These are phyloP conservation scores for Diaporthe amygdali DNA, from an alignment of 2,329 filamentous ascomycete genomes.

Conservation along the genomic window DNA sequence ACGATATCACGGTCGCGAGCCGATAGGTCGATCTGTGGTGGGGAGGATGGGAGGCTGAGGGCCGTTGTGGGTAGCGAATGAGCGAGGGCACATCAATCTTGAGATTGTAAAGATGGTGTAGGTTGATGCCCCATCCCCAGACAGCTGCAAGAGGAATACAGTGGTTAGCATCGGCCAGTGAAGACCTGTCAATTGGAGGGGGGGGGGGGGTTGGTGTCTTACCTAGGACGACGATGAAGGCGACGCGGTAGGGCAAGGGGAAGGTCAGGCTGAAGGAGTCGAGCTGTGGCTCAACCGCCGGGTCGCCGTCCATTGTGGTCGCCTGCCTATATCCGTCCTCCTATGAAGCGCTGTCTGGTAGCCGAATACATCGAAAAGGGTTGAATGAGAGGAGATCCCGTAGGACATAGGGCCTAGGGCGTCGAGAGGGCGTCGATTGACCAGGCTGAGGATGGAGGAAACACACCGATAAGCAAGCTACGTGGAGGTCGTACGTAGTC, in stretches of 20 bases:
- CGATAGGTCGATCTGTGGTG: slow-evolving; percentile 87
- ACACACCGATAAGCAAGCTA: not conserved
- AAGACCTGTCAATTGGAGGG: not conserved
- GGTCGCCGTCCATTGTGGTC: slow-evolving; percentile 72
- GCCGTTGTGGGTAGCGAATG: slow-evolving; percentile 82
- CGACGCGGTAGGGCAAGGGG: slow-evolving; percentile 88
- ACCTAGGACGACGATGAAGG: slow-evolving; percentile 86
- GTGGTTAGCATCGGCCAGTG: slow-evolving; percentile 5
- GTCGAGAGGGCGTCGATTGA: not conserved
- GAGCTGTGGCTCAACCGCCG: slow-evolving; percentile 71
- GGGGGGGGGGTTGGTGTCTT: slow-evolving; percentile 35
- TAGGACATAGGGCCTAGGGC: not conserved
- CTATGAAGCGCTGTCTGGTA: not conserved
- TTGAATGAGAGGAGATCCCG: not conserved
- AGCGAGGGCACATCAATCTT: slow-evolving; percentile 88
- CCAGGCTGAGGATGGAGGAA: not conserved
- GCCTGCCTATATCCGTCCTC: slow-evolving; percentile 23
- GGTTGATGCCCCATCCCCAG: slow-evolving; percentile 94
- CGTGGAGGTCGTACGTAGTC: not conserved
- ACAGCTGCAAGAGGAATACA: slow-evolving; percentile 62
- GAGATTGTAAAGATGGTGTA: slow-evolving; percentile 80
- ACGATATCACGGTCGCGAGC: slow-evolving; percentile 77
- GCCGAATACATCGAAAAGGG: slow-evolving; percentile 20
- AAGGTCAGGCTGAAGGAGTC: slow-evolving; percentile 88
- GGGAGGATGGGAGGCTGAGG: slow-evolving; percentile 71